Base-by-base conservation (phyloP, 1,284 basidiomycete species). In the Pseudozyma sp. region DNA sequence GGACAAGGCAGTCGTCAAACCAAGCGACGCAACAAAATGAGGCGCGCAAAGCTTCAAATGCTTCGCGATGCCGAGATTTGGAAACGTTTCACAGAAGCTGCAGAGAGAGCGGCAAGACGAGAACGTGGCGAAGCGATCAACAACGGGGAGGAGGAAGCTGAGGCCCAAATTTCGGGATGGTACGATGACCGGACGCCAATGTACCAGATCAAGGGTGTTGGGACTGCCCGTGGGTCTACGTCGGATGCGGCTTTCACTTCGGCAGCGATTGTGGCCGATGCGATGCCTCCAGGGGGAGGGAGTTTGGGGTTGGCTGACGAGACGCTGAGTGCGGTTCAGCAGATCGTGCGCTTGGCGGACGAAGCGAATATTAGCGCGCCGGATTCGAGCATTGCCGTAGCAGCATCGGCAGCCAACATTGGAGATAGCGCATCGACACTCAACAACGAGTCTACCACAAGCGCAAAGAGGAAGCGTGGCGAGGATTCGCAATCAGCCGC, bases 1-100 rank as follows among this genome's bases (percentile, higher is more conserved):
- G 78, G 78, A 0, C 44, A 65, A 21, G 78, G 78, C n/a, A 74
- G 60, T 2, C 49, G 40, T 13, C 70, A 73, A 10, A 80, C 78
- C 18, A 59, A 59, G n/a, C 69, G 70, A 11, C 66, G 75, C 43
- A 80, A 80, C 42, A 59, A 65, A n/a, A 66, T 72, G 42, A 53
- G 76, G 9, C 53, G 76, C 2, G 55, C 63, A 13, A 70, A 70
- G 19, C 44, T 55, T 3, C 42, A 52, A 12, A 34, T 57, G 0
- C 2, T 38, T 4, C 61, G 68, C 13, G 39, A 70, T 7, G 49
- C 61, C 0, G 60, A 59, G 13, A 63, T 59, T n/a, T 6, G 52
- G 9, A 4, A 25, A 2, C 12, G 4, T 8, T 69, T 69, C n/a
- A 9, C 47, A 16, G 1, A 47, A 11, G 66, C 66, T 3, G 19